Base-by-base conservation (phyloP, 140 eudicot genomes). In the Stevia rebaudiana region DNA sequence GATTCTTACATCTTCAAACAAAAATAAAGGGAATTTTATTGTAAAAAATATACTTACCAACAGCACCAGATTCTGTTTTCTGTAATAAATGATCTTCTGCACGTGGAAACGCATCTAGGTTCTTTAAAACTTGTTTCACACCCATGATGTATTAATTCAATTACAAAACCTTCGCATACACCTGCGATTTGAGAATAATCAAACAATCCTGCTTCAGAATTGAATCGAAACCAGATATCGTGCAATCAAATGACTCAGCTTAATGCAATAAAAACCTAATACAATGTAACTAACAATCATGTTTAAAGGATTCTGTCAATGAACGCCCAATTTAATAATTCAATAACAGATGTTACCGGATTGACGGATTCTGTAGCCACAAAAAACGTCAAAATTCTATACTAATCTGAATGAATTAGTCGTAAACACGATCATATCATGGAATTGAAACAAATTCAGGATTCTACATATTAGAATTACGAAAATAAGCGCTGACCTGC, bases 101-200 rank as follows among this genome's bases (percentile, higher is more conserved):
- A 36, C 95, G 95, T 23, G 98, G 98, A 74, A 91, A 91, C 11
- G 98, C 98, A 68, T 91, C 98, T 51, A 91, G 69, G 50, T 73
- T 87, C 68, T 69, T 87, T 16, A 91, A 16, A 11, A 86, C 86
- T 81, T 91, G 95, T 75, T 75, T 87, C 68, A 91, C 79, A 37
- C 94, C 95, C 96, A 90, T 90, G 13, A 16, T 74, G 59, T 72
- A 6, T 24, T 1, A 31, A 25, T 50, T 25, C 7, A 10, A 43
- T 37, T 41, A 39, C 48, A 61, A 66, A 58, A 49, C 13, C 52
- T 7, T 50, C 48, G 21, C 55, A 7, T 17, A 51, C 65, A 72
- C 77, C 77, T 72, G 41, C 28, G 24, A 48, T 37, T 19, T 61
- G 9, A 19, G 1, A 25, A 37, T 10, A 67, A 30, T 16, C 15